Base-by-base conservation (phyloP, 768 basidiomycete species). In the Lanmaoa rubissima region DNA sequence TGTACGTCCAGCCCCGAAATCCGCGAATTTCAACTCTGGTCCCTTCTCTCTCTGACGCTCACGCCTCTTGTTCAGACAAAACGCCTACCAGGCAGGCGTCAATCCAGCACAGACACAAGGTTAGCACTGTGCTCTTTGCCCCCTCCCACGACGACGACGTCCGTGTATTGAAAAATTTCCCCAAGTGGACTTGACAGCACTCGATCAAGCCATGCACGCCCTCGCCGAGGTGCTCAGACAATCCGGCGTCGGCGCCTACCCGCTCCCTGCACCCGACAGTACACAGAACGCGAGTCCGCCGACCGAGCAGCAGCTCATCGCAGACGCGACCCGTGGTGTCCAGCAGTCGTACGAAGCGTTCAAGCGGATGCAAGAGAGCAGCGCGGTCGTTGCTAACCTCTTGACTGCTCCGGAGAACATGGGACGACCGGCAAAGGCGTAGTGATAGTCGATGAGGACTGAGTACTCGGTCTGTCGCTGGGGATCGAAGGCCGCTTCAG, bases 241-340 rank as follows among this genome's bases (percentile, higher is more conserved):
- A 50, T 79, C 81, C 0, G 87, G 87, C n/a, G 78, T 88, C 17
- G 88, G 87, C 2, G 86, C 83, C 2, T 76, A 86, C 46, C 86
- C 87, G 1, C 60, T 85, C 11, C 68, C 81, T 5, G 71, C 74
- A 1, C 43, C 62, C 21, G 60, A 61, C 26, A 19, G n/a, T 13
- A 55, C 61, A 39, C 59, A 42, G 32, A 48, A 55, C 40, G 40
- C 63, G 34, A 41, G 44, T 48, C 35, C 66, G 11, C 82, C 77
- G 2, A 75, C 71, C 0, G 83, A 84, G 63, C 75, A 79, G 9
- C 73, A 80, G 55, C 67, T 85, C 24, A 64, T 83, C 12, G 64
- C 67, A 4, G 74, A 79, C 28, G 77, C 75, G 28, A 73, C 74
- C 1, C 72, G 69, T 2, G 72, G 74, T 1, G 76, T 84, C 7